Evolutionary conservation across 2,329 filamentous ascomycete species (phyloP), one percentile per base, ranked within the genome.

Genomic region (Biscogniauxia sp.): DNA sequence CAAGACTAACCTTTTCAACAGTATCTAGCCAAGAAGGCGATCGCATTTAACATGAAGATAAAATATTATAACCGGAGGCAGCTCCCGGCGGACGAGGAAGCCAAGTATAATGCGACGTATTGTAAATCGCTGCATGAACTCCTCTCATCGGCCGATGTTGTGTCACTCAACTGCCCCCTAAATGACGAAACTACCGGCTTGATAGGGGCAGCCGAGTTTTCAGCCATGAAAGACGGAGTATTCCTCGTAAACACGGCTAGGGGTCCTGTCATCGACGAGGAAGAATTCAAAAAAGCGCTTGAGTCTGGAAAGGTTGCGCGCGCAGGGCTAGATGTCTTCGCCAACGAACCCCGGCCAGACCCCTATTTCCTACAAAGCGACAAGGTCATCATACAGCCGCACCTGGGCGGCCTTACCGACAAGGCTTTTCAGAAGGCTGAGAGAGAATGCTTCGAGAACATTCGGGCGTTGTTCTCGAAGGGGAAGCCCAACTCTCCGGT

Each of bases 361-460:
- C 57, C 1, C 32, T 79, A 76, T 53, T 80, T 82, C 45, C 56
- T 65, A 20, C 71, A 66, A 5, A 77, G 75, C 55, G 76, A 80
- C 23, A 76, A 75, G 58, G 75, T 79, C 2, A 68, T 78, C 3
- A 56, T 80, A 1, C 78, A 80, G 65, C 79, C 80, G 8, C 79
- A 82, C 63, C 63, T 80, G 51, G 80, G 76, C 0, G 78, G 78
- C 0, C 58, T 78, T 62, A 82, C 79, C 0, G 76, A 80, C n/a
- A 61, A 74, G 28, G 78, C 79, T 0, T 79, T 75, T 3, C 70
- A 73, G n/a, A 77, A 75, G 61, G 76, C 77, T 0, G 77, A 81
- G 57, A 69, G 66, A 53, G 79, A 81, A 63, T 78, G 76, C 51
- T 79, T 81, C 61, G 80, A 80, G 64, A 82, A 81, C 56, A 75